Evolutionary conservation across 2,329 filamentous ascomycete species (phyloP).

Genomic region (Ceratocystis diversiconidia): DNA sequence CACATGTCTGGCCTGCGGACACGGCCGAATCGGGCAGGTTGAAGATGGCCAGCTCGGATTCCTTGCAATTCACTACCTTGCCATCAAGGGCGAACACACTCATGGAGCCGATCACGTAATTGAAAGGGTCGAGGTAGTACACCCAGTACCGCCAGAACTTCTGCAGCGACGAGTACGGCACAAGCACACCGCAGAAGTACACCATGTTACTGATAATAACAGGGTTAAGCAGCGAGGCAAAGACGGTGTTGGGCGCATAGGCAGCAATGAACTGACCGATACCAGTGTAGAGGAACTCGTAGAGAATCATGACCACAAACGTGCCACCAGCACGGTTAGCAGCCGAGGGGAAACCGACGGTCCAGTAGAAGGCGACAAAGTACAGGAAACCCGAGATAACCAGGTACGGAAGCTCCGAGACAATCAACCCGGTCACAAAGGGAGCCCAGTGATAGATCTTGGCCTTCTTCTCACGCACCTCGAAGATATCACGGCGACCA

Average conservation of each 20-base stretch:
- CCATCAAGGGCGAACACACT: constrained; percentile 39
- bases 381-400: constrained; percentile 51
- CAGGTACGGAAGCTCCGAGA: constrained; percentile 58
- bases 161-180: constrained; percentile 48
- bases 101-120: constrained; percentile 44
- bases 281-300: constrained; percentile 45
- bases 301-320: constrained; percentile 42
- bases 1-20: constrained; percentile 36
- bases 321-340: constrained; percentile 36
- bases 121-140: constrained; percentile 47
- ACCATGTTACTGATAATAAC: constrained; percentile 44
- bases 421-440: constrained; percentile 49
- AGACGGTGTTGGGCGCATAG: constrained; percentile 46
- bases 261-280: constrained; percentile 51
- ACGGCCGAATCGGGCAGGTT: constrained; percentile 29
- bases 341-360: constrained; percentile 36
- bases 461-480: constrained; percentile 44
- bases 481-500: constrained; percentile 41
- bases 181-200: constrained; percentile 61
- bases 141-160: constrained; percentile 56
- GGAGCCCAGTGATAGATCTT: constrained; percentile 51
- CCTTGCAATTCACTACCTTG: constrained; percentile 32
- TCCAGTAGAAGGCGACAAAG: constrained; percentile 42
- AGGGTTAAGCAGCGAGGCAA: constrained; percentile 44
- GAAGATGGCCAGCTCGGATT: constrained; percentile 37